Base-by-base conservation (phyloP, 257 asterid genomes). In the Solanum acaule region DNA sequence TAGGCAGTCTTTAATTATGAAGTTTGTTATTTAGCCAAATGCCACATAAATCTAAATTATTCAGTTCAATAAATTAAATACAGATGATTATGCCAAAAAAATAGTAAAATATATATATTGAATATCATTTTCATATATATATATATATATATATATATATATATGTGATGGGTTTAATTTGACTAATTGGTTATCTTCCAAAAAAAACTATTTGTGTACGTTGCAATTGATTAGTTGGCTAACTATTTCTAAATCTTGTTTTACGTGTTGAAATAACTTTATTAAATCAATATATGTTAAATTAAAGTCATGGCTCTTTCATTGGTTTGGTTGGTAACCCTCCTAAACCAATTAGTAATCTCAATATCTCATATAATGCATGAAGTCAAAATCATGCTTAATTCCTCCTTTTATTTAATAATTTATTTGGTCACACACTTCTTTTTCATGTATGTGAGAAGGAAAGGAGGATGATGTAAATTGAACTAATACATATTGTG, bases 321-420 rank as follows among this genome's bases (percentile, higher is more conserved):
- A 38, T 87, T 83, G 91, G 88, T 87, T 87, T 84, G 92, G 92
- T 90, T 88, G 92, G 90, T 88, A 29, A 88, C 46, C 91, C 56
- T 67, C 88, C 68, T 15, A 86, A 88, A 86, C 84, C 89, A 83
- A 82, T 71, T 79, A 42, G 25, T 42, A 5, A 6, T 81, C 42
- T 37, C 86, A 29, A 46, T 29, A 81, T 79, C 38, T 46, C 85
- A 81, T 65, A 63, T 63, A n/a, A n/a, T 27, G 33, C 85, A 79
- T 79, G 37, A 44, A 78, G 85, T 81, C 85, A 81, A 44, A 6
- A 27, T 81, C 86, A 46, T 81, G 70, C 70, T 49, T 18, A 37
- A 70, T 70, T 70, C 20, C 29, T n/a, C 40, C 11, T 46, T 81
- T 81, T 16, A 25, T 49, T 46, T 25, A 46, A 46, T 37, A 46